phyloP scores from a whole-genome alignment of 345 rosid species.

The Euphorbia peplus region DNA sequence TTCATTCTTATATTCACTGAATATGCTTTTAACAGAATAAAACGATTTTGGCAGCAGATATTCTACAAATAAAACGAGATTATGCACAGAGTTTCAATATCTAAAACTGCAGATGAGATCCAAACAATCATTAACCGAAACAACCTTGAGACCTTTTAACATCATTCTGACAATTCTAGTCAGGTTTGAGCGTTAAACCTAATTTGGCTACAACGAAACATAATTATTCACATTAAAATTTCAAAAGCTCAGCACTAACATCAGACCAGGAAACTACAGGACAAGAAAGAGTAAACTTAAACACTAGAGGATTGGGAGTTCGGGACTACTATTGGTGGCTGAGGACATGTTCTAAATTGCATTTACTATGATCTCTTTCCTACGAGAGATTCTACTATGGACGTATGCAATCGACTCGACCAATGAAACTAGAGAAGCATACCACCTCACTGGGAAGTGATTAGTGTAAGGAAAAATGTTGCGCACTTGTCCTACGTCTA shows the following conservation, averaged over 20 bases:
- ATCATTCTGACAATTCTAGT: conserved; percentile 1
- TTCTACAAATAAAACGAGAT: not conserved
- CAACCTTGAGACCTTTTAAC: not conserved
- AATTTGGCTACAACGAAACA: not conserved
- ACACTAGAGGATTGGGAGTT: not conserved
- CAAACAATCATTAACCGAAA: not conserved
- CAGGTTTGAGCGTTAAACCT: not conserved
- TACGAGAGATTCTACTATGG: too few relatives aligned
- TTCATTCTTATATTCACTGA: not conserved
- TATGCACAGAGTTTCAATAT: not conserved
- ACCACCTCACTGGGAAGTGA: too few relatives aligned
- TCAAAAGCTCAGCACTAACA: not conserved
- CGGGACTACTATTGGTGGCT: not conserved
- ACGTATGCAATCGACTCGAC: too few relatives aligned
- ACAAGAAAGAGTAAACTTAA: not conserved
- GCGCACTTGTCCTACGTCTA: too few relatives aligned
- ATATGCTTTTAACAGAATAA: not conserved
- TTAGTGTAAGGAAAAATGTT: too few relatives aligned
- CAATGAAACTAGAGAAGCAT: too few relatives aligned
- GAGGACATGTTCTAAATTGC: not conserved
- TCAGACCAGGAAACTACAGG: not conserved
- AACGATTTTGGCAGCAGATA: not conserved
- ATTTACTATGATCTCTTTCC: not conserved
- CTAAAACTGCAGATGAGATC: not conserved
- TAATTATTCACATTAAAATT: not conserved